Base-by-base conservation (phyloP, 2,329 filamentous ascomycete species). In the Huntiella bhutanensis region DNA sequence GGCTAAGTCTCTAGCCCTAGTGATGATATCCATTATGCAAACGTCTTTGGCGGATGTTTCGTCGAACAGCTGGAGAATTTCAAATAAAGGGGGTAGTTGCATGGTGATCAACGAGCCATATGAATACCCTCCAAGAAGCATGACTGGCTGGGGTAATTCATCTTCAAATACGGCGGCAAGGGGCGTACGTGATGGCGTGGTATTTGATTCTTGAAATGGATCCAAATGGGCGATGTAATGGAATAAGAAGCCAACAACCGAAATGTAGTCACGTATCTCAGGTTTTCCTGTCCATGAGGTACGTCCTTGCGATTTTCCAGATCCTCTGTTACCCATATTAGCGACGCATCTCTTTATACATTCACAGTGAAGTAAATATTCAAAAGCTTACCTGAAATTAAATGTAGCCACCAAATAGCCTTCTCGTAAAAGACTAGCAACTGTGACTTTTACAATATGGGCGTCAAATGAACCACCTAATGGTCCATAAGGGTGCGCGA, bases 401-500 rank as follows among this genome's bases (percentile, higher is more conserved):
- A 96, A 95, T 0, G 85, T 93, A 5, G 72, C 79, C 2, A 95
- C 80, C 1, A 93, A 59, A 55, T 75, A 92, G 1, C 82, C 83
- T 45, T 68, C 63, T 4, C 69, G 64, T n/a, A 93, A 59, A 40
- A 93, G 65, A 49, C 79, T 70, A 2, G 66, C 64, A 1, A 73
- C 75, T 2, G 82, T 62, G 6, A 75, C 65, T n/a, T 73, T 68
- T 1, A 96, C 80, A 0, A 94, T 69, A 0, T 73, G 71, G 57
- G 96, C 87, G 58, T 96, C 83, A 57, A 77, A 91, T 59, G 68
- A 77, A 4, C 88, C 91, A 4, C 91, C 91, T 44, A 96, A 65
- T 0, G 84, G 79, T 33, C 84, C 85, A 58, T 96, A 96, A 0
- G 91, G 88, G 60, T 96, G 91, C 10, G 87, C 87, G 35, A 96